phyloP scores from a whole-genome alignment of 1,139 yeast genomes.

The Saccharomycopsis hybrid region DNA sequence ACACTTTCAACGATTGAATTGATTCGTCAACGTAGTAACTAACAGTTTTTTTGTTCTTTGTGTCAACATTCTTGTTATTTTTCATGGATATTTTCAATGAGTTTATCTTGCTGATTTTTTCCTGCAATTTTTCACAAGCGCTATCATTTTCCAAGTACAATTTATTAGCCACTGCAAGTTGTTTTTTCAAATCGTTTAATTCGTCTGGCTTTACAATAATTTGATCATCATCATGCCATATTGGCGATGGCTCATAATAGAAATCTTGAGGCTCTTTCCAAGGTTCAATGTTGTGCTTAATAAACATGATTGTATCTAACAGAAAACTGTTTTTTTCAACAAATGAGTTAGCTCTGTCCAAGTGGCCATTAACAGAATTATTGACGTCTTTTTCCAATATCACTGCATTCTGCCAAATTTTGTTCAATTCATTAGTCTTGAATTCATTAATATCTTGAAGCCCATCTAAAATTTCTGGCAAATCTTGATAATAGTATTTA shows the following conservation, averaged over 20 bases:
- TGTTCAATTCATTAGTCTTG: conserved; percentile 66
- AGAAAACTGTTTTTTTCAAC: conserved; percentile 67
- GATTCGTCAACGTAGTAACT: conserved; percentile 40
- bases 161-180: conserved; percentile 47
- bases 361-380: conserved; percentile 46
- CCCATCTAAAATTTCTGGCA: conserved; percentile 85
- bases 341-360: conserved; percentile 49
- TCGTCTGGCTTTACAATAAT: conserved; percentile 56
- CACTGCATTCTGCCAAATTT: conserved; percentile 59
- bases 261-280: conserved; percentile 90
- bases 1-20: conserved; percentile 51
- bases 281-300: conserved; percentile 69
- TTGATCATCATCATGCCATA: conserved; percentile 95
- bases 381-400: conserved; percentile 54
- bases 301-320: conserved; percentile 84
- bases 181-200: conserved; percentile 55
- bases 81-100: conserved; percentile 33
- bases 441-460: conserved; percentile 81
- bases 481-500: conserved; percentile 86
- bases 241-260: conserved; percentile 77
- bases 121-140: conserved; percentile 26
- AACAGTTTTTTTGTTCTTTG: conserved; percentile 21
- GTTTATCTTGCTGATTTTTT: conserved; percentile 26
- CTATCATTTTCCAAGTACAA: conserved; percentile 30
- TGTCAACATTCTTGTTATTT: conserved; percentile 27